A percentile compares a stretch with the other conserved stretches of the same genome.
Evolutionary conservation across 768 basidiomycete genomes (phyloP).

Genomic region (Russula vinacea): DNA sequence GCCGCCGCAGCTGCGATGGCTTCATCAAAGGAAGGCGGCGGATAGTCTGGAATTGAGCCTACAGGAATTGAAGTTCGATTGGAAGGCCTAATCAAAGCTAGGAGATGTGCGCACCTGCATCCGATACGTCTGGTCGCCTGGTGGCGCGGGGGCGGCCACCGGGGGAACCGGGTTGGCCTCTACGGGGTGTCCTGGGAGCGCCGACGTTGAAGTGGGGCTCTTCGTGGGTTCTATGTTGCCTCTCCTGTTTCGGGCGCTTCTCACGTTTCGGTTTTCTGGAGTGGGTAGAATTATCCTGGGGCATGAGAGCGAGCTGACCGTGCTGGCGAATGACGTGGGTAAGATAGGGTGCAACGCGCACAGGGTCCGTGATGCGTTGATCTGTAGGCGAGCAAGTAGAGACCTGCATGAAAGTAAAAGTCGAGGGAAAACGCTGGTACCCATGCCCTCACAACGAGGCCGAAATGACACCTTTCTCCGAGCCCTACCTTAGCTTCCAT

Average conservation of each 20-base stretch:
- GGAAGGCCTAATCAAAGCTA: slow-evolving; percentile 1
- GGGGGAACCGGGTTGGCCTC: slow-evolving; percentile 27
- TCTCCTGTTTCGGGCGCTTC: slow-evolving; percentile 28
- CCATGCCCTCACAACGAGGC: slow-evolving; percentile 32
- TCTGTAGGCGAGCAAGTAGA: slow-evolving; percentile 29
- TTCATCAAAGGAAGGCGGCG: slow-evolving; percentile 75
- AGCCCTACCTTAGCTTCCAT: slow-evolving; percentile 21
- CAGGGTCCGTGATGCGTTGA: slow-evolving; percentile 33
- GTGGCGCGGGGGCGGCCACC: slow-evolving; percentile 15
- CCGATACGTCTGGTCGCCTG: slow-evolving; percentile 35
- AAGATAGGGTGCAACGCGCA: slow-evolving; percentile 50
- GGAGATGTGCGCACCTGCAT: slow-evolving; percentile 33
- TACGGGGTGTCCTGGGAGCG: slow-evolving; percentile 24
- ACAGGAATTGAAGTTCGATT: slow-evolving; percentile 5
- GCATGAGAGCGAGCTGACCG: slow-evolving; percentile 49
- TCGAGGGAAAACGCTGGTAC: slow-evolving; percentile 28
- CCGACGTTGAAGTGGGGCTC: slow-evolving; percentile 31
- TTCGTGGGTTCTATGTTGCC: slow-evolving; percentile 20
- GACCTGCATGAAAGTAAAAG: slow-evolving; percentile 28
- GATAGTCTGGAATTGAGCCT: slow-evolving; percentile 52
- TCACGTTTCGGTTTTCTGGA: slow-evolving; percentile 43
- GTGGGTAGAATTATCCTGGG: slow-evolving; percentile 51
- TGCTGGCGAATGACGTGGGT: slow-evolving; percentile 54
- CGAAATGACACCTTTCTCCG: slow-evolving; percentile 12
- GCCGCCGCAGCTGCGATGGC: slow-evolving; percentile 40